These are phyloP conservation scores for Exophiala aquamarina DNA, from an alignment of 2,329 filamentous ascomycete genomes.

Conservation along the genomic window DNA sequence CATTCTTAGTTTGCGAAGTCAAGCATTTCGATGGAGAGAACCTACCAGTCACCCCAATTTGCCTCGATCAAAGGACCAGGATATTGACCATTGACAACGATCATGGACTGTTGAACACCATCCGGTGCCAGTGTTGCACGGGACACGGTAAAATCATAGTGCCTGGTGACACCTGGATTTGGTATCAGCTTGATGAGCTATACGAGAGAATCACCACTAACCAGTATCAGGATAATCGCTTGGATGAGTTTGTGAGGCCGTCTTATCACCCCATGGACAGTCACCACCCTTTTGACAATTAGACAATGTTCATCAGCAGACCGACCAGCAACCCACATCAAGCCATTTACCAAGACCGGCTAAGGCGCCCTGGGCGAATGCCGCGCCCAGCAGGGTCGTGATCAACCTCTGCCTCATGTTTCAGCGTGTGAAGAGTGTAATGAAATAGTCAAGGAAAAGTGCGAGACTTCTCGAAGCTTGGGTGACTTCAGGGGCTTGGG, in stretches of 20 bases:
- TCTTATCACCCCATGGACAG: slow-evolving; percentile 19
- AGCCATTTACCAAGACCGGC: slow-evolving; percentile 19
- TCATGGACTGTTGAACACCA: slow-evolving; percentile 37
- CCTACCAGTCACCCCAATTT: slow-evolving; percentile 37
- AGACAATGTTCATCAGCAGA: too few species aligned
- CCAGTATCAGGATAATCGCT: slow-evolving; percentile 21
- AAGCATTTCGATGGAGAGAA: neutral
- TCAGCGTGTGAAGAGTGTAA: too few species aligned
- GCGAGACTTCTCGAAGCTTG: neutral
- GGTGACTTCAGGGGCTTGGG: too few species aligned
- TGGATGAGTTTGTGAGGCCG: slow-evolving; percentile 15
- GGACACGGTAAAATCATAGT: slow-evolving; percentile 22
- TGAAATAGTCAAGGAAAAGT: slow-evolving; percentile 1
- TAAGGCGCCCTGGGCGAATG: slow-evolving; percentile 2
- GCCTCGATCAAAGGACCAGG: slow-evolving; percentile 35
- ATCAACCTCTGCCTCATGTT: slow-evolving; percentile 12
- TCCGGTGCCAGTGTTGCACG: slow-evolving; percentile 19
- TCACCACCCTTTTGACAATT: slow-evolving; percentile 15
- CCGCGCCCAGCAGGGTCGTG: slow-evolving; percentile 12
- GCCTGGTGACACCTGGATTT: slow-evolving; percentile 19
- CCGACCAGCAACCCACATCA: slow-evolving; percentile 13
- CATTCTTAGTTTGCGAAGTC: slow-evolving; percentile 10
- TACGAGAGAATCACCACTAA: neutral
- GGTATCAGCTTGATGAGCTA: slow-evolving; percentile 7
- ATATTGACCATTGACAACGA: slow-evolving; percentile 43